These are phyloP conservation scores for Sporisorium iseilematis-ciliati DNA, from an alignment of 1,284 basidiomycete species.

Conservation along the genomic window DNA sequence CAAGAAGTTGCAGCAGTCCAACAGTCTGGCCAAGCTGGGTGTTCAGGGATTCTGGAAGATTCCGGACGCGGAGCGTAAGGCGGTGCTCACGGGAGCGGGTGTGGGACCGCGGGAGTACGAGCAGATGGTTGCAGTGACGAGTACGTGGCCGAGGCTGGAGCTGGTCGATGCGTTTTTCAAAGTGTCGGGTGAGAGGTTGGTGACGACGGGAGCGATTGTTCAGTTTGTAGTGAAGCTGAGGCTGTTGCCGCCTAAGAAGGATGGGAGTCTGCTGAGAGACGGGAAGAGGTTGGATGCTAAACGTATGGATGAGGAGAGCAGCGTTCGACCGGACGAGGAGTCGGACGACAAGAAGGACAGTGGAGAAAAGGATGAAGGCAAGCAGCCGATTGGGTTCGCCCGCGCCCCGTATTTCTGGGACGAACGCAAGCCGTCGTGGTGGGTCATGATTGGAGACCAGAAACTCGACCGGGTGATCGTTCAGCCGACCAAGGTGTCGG, in stretches of 20 bases:
- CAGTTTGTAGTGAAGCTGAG: constrained; percentile 86
- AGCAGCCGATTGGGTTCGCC: constrained; percentile 75
- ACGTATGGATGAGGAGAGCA: constrained; percentile 70
- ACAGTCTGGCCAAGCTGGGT: constrained; percentile 52
- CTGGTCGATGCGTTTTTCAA: constrained; percentile 88
- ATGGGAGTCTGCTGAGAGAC: constrained; percentile 56
- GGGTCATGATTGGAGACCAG: constrained; percentile 82
- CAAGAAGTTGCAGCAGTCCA: constrained; percentile 32
- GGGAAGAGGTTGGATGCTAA: constrained; percentile 57
- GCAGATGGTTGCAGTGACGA: constrained; percentile 79
- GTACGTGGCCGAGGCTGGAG: constrained; percentile 83
- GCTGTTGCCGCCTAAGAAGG: constrained; percentile 74
- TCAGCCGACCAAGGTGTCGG: constrained; percentile 82
- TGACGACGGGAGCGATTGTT: constrained; percentile 90
- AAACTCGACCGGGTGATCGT: constrained; percentile 91
- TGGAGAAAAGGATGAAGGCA: constrained; percentile 69
- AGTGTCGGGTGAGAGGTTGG: constrained; percentile 83
- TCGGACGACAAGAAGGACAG: constrained; percentile 10
- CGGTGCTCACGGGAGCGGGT: constrained; percentile 48
- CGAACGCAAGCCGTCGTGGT: constrained; percentile 71
- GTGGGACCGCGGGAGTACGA: constrained; percentile 69
- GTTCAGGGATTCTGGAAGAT: constrained; percentile 67
- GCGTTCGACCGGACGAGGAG: constrained; percentile 61
- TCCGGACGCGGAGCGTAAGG: constrained; percentile 72
- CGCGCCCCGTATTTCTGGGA: constrained; percentile 86